A percentile compares a stretch with the other conserved stretches of the same genome.
Conservation (phyloP, 1,139 yeast genomes). For the Hansenula anomala region DNA sequence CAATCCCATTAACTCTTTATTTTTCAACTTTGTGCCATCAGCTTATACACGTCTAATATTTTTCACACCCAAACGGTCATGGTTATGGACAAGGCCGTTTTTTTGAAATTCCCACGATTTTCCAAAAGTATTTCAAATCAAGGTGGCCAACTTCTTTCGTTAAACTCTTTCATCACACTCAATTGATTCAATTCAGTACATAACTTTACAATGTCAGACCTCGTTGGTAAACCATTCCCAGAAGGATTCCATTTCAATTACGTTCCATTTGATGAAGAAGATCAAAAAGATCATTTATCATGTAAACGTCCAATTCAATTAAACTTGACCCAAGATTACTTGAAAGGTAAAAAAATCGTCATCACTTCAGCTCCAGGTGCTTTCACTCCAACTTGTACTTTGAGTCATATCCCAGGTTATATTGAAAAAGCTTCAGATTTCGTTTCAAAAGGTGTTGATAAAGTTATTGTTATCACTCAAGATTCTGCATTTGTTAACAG, state of each 20-base stretch:
- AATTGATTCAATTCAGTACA: neutral
- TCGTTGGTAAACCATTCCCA: conserved; percentile 22
- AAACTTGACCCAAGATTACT: conserved; percentile 20
- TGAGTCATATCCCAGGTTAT: conserved; percentile 75
- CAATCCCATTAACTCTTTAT: neutral
- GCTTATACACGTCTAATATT: neutral
- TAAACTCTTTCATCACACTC: no score
- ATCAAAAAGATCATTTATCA: conserved; percentile 19
- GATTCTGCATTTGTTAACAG: conserved; percentile 78
- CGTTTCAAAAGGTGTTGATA: conserved; percentile 61
- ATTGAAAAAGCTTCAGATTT: conserved; percentile 47
- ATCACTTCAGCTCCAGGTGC: conserved; percentile 89
- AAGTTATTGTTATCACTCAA: conserved; percentile 63
- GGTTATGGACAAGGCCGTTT: no score
- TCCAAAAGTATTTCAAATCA: no score
- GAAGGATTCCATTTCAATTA: conserved; percentile 23
- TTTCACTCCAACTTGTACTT: conserved; percentile 86
- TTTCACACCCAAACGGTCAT: no score
- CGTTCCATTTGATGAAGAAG: conserved; percentile 22
- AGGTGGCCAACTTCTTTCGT: no score
- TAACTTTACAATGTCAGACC: conserved; percentile 13
- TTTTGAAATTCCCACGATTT: no score
- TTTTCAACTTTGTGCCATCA: neutral
- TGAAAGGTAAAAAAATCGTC: conserved; percentile 39
- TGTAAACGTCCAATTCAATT: conserved; percentile 22